Base-by-base conservation (phyloP, 768 basidiomycete species). In the Tricholoma terreum region DNA sequence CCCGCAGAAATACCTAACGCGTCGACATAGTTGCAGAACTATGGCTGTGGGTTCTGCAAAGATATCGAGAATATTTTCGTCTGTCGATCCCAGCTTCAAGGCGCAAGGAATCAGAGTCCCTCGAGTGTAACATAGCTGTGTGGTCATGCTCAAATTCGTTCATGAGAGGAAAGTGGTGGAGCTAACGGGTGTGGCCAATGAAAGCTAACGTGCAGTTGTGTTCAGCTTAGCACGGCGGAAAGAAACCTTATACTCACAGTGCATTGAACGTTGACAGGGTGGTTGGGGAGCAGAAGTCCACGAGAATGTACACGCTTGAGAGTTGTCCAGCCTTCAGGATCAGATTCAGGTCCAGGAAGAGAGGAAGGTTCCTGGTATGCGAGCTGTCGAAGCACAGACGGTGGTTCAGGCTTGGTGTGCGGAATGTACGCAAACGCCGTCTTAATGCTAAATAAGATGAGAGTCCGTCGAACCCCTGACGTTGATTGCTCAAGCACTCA, bases 71-170 rank as follows among this genome's bases (percentile, higher is more conserved):
- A 70, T 69, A 30, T 70, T 66, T 2, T 67, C 55, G 54, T 82
- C 78, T 24, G 58, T 56, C 34, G 72, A 71, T 63, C 77, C 76
- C 10, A 83, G 59, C 0, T 71, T 72, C 52, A 82, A 58, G 61
- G 72, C 75, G 58, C 77, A 77, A 45, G 82, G 80, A 34, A 83
- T 65, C 31, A 76, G 73, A 30, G 73, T 77, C 33, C 82, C 82
- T 62, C 81, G 73, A 19, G 81, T 77, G 58, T 80, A 83, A 42
- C 72, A 77, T 35, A 80, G 64, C 74, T 80, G 48, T 8, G 15
- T n/a, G 30, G 27, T 24, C 6, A 48, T 9, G 12, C 0, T 43
- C 12, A 46, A 46, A 12, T 22, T 15, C 12, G 24, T 27, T 24
- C 43, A 46, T 7, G 43, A 46, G 24, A 15, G 0, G 6, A 24